Percentiles rank a stretch among this genome's conserved stretches.
Evolutionary conservation across 495 filamentous ascomycete species (phyloP).

Genomic region (Penicillium parvum): DNA sequence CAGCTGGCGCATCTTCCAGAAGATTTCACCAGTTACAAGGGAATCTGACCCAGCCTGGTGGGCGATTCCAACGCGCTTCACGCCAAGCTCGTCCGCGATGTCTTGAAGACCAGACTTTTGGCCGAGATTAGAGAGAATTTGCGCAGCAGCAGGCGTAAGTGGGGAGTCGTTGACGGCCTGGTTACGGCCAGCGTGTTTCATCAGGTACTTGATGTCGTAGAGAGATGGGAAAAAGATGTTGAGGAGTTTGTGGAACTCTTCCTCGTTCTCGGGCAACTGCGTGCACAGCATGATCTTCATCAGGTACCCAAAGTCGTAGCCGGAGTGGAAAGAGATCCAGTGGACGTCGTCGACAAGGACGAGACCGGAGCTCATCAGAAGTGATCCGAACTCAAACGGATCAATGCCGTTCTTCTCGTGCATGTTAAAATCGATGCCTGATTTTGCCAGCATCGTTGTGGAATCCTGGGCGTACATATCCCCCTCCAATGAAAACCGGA

Average conservation of each 20-base stretch:
- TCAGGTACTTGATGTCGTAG: constrained; percentile 95
- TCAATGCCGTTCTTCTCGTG: constrained; percentile 90
- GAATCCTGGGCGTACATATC: constrained; percentile 97
- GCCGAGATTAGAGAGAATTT: constrained; percentile 73
- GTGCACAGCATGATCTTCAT: constrained; percentile 84
- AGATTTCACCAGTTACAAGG: constrained; percentile 86
- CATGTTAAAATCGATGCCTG: constrained; percentile 80
- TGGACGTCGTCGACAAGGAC: constrained; percentile 83
- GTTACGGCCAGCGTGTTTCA: constrained; percentile 74
- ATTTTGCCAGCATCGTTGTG: constrained; percentile 78
- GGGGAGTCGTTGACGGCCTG: constrained; percentile 57
- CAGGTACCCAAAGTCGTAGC: constrained; percentile 96
- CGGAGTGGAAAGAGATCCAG: constrained; percentile 98
- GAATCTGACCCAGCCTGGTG: constrained; percentile 93
- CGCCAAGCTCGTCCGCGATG: constrained; percentile 86
- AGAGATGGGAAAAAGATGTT: constrained; percentile 87
- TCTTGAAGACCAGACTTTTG: constrained; percentile 86
- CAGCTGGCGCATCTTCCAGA: constrained; percentile 78
- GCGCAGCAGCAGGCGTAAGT: constrained; percentile 55
- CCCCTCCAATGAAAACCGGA: constrained; percentile 86
- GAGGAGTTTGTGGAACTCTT: constrained; percentile 77
- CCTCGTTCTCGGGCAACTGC: constrained; percentile 79
- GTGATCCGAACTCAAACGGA: constrained; percentile 77
- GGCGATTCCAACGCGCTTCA: constrained; percentile 76
- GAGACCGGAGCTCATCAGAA: constrained; percentile 86